Base-by-base conservation (phyloP, 208 protist species). In the Leishmania braziliensis region DNA sequence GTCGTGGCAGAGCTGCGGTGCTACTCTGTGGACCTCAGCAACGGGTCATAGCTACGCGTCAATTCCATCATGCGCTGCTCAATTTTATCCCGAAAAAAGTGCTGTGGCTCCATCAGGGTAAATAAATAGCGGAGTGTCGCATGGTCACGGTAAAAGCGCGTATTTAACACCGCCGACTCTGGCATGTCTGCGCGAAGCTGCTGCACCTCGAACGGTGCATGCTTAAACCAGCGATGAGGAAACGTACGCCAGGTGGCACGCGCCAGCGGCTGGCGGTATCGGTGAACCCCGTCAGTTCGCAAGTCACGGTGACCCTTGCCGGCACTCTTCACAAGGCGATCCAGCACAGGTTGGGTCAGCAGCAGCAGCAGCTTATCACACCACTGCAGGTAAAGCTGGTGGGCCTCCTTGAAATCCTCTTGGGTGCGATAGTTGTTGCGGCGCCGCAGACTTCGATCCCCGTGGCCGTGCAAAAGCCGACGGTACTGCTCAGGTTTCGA, bases 171-270 rank as follows among this genome's bases (percentile, higher is more conserved):
- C 10, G 89, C 87, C 5, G 79, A 78, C 76, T 94, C 87, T 0
- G 93, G 90, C 14, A 98, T 93, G 74, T 98, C 95, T 5, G 95
- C 85, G 23, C 95, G 93, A 62, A 98, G 86, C 86, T 98, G 92
- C 77, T 96, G 92, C 46, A 98, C 91, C 75, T 98, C 95, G 76
- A 96, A 98, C 0, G 95, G 95, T 5, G 95, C 92, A 79, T 98
- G 95, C 69, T 95, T 95, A 77, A 90, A 98, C 93, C 93, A 96
- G 3, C 89, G 86, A 71, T 95, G 87, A 26, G 93, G 93, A 69
- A 98, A 98, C 16, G 84, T 88, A 16, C 93, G 88, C 93, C 93
- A 98, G 58, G 78, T 90, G 5, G 91, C 91, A 6, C 88, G 84
- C 43, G 93, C 90, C 62, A 98, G 43, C 39, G 62, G 85, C 0